Conservation (phyloP, 1,284 basidiomycete genomes). For the Marasmius fiardii region DNA sequence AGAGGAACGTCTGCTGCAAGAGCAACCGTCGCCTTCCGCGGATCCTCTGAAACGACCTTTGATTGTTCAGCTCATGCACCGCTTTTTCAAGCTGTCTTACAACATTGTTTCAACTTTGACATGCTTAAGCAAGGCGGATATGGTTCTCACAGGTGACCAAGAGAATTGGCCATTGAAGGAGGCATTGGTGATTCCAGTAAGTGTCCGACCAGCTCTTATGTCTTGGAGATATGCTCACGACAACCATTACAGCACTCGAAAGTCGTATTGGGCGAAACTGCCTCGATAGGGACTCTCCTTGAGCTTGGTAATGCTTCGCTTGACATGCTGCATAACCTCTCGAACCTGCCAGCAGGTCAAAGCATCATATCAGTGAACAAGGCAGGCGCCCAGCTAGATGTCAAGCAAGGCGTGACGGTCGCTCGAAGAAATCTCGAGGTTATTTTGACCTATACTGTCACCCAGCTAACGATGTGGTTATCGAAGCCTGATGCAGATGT, state of each 20-base stretch:
- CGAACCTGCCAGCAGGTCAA: constrained; percentile 53
- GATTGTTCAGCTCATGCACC: constrained; percentile 65
- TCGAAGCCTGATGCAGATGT: constrained; percentile 63
- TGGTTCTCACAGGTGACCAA: constrained; percentile 59
- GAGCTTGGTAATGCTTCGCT: constrained; percentile 73
- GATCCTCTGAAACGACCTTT: constrained; percentile 68
- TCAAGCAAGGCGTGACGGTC: constrained; percentile 50
- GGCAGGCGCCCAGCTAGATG: constrained; percentile 48
- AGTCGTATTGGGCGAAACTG: constrained; percentile 72
- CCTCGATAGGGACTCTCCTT: constrained; percentile 75
- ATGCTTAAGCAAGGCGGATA: constrained; percentile 67
- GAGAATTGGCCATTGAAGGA: constrained; percentile 71
- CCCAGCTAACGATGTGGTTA: constrained; percentile 76
- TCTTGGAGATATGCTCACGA: constrained; percentile 11
- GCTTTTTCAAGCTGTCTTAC: constrained; percentile 65
- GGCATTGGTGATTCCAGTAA: constrained; percentile 70
- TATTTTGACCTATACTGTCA: constrained; percentile 70
- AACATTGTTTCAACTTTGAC: constrained; percentile 70
- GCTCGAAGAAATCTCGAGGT: constrained; percentile 65
- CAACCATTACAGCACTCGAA: constrained; percentile 66
- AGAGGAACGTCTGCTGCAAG: constrained; percentile 68
- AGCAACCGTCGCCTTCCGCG: constrained; percentile 52
- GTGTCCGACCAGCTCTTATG: constrained; percentile 27
- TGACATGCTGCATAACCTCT: constrained; percentile 63
- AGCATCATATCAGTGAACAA: constrained; percentile 37